A percentile compares a stretch with the other conserved stretches of the same genome.
These are phyloP conservation scores for Pseudognaphalium luteoalbum DNA, from an alignment of 129 eudicot species.

Conservation along the genomic window DNA sequence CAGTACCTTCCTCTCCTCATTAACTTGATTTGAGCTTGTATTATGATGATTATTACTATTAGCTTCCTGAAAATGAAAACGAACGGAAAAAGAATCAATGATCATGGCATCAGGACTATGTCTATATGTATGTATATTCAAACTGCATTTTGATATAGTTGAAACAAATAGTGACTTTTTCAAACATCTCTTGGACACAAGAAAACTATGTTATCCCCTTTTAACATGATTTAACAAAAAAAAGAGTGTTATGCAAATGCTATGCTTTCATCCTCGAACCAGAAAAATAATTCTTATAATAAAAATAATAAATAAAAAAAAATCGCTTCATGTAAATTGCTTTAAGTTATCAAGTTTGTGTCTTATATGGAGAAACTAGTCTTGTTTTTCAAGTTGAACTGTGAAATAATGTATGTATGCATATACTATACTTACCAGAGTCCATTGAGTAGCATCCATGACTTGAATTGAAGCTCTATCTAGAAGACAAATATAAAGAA, in stretches of 20 bases:
- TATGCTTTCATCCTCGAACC: neutral
- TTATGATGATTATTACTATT: neutral
- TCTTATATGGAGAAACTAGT: neutral
- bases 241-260: neutral
- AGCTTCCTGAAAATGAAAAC: neutral
- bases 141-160: neutral
- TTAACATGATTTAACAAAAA: neutral
- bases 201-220: neutral
- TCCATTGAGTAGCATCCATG: conserved; percentile 28
- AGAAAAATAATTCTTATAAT: too few species aligned
- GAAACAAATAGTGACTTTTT: neutral
- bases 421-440: neutral
- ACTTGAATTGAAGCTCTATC: too few species aligned
- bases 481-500: too few species aligned
- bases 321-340: neutral
- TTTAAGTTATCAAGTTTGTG: neutral
- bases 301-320: too few species aligned
- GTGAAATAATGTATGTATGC: neutral
- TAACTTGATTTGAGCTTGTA: neutral
- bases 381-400: neutral
- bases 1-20: conserved; percentile 11
- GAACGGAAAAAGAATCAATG: too few species aligned
- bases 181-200: too few species aligned
- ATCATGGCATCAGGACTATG: too few species aligned
- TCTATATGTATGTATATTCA: neutral